Percentiles rank a stretch among this genome's conserved stretches.
These are phyloP conservation scores for Artemisia argyi DNA, from an alignment of 129 eudicot species.

Conservation along the genomic window DNA sequence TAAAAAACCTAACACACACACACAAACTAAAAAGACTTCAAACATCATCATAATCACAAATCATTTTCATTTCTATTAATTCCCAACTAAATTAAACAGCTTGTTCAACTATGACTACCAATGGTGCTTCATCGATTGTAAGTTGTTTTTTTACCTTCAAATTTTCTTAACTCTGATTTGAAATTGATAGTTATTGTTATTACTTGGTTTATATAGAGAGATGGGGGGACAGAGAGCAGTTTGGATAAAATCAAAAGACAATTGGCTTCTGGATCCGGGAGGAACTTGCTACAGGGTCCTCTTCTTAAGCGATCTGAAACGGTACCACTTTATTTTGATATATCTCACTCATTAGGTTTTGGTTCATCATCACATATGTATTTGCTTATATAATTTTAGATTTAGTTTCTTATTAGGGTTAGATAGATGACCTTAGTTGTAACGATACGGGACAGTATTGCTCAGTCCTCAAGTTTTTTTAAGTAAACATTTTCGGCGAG, in stretches of 20 bases:
- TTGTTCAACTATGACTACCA: conserved; percentile 16
- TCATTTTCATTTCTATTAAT: neutral
- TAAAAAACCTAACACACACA: too few species aligned
- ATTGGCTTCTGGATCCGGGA: conserved; percentile 79
- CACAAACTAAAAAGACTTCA: too few species aligned
- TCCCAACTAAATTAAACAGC: too few species aligned
- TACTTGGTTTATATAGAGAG: conserved; percentile 16
- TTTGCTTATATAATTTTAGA: too few species aligned
- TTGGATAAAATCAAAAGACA: conserved; percentile 89
- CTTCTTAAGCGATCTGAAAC: conserved; percentile 98
- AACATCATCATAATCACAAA: too few species aligned
- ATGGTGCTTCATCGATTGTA: conserved; percentile 60
- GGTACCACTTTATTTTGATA: conserved; percentile 34
- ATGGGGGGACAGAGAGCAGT: conserved; percentile 60
- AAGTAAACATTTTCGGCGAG: too few species aligned
- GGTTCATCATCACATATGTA: too few species aligned
- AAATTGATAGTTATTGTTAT: neutral
- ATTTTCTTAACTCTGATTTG: neutral
- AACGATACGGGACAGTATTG: too few species aligned
- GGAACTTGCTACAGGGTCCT: conserved; percentile 87
- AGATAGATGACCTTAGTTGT: too few species aligned
- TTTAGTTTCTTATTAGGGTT: too few species aligned
- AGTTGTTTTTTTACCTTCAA: conserved; percentile 10
- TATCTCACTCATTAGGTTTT: too few species aligned
- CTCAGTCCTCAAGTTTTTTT: too few species aligned